Evolutionary conservation across 805 yeast species (phyloP).

Genomic region (Candida maesae): DNA sequence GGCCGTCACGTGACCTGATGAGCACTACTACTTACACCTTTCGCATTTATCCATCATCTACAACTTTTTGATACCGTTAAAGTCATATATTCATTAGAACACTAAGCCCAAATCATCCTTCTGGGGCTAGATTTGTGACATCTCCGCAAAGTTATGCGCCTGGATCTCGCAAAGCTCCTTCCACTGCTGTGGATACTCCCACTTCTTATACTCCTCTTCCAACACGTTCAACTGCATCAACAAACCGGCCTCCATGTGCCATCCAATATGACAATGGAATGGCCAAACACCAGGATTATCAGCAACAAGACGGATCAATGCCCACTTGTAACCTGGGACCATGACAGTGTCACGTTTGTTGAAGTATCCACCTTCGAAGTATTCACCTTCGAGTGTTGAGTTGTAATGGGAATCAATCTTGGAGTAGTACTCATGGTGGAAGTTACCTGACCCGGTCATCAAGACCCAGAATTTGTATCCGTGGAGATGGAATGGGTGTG

Average conservation of each 20-base stretch:
- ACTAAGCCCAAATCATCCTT: no score
- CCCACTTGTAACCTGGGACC: constrained; percentile 54
- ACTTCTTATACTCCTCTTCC: constrained; percentile 22
- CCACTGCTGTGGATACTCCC: constrained; percentile 28
- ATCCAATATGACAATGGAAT: constrained; percentile 66
- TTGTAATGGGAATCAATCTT: constrained; percentile 36
- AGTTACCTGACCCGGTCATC: constrained; percentile 26
- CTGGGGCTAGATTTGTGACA: no score
- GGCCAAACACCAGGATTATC: constrained; percentile 83
- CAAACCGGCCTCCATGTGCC: constrained; percentile 46
- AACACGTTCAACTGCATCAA: constrained; percentile 28
- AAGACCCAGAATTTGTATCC: constrained; percentile 37
- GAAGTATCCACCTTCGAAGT: constrained; percentile 29
- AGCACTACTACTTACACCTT: no score
- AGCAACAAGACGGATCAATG: constrained; percentile 56
- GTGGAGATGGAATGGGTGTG: constrained; percentile 62
- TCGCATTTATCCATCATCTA: no score
- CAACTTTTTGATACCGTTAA: no score
- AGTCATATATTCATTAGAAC: no score
- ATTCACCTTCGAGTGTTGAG: constrained; percentile 38
- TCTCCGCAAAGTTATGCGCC: neutral
- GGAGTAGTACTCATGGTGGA: constrained; percentile 26
- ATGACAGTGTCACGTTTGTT: constrained; percentile 53
- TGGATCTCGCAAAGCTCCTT: constrained; percentile 19
- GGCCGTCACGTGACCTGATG: no score